These are phyloP conservation scores for Aspergillus coremiiformis DNA, from an alignment of 495 filamentous ascomycete species.

Conservation along the genomic window DNA sequence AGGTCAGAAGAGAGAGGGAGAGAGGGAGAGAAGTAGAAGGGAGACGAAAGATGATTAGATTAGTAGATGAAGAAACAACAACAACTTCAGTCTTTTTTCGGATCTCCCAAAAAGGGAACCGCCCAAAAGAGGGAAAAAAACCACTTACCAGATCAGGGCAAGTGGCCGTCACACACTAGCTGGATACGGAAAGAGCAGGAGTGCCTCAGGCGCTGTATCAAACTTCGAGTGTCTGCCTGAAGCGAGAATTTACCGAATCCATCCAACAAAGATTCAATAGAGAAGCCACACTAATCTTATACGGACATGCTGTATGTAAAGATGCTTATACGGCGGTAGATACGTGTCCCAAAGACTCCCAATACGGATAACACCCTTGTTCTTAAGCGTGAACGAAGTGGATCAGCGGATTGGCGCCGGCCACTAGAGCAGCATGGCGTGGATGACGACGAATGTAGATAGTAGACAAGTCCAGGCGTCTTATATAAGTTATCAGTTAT, in stretches of 20 bases:
- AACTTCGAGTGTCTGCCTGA: neutral
- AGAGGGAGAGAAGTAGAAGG: neutral
- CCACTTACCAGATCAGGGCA: conserved; percentile 11
- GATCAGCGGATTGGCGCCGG: neutral
- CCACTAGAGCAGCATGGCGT: conserved; percentile 12
- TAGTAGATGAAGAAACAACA: too few species aligned
- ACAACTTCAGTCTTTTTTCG: too few species aligned
- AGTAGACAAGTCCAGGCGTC: neutral
- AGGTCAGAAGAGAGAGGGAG: conserved; percentile 1
- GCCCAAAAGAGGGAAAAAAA: conserved; percentile 7
- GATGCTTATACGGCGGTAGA: conserved; percentile 4
- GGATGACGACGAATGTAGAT: conserved; percentile 18
- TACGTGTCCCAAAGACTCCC: neutral
- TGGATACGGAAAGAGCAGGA: conserved; percentile 7
- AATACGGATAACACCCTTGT: neutral
- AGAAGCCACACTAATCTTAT: neutral
- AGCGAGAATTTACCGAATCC: neutral
- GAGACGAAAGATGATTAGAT: neutral
- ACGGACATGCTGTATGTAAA: neutral
- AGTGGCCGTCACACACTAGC: conserved; percentile 6
- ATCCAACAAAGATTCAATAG: neutral
- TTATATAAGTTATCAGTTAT: too few species aligned
- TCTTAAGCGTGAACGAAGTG: neutral
- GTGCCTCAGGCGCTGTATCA: conserved; percentile 18
- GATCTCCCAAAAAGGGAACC: conserved; percentile 22